Evolutionary conservation across 768 basidiomycete species (phyloP).

Genomic region (Lepiota venenata): DNA sequence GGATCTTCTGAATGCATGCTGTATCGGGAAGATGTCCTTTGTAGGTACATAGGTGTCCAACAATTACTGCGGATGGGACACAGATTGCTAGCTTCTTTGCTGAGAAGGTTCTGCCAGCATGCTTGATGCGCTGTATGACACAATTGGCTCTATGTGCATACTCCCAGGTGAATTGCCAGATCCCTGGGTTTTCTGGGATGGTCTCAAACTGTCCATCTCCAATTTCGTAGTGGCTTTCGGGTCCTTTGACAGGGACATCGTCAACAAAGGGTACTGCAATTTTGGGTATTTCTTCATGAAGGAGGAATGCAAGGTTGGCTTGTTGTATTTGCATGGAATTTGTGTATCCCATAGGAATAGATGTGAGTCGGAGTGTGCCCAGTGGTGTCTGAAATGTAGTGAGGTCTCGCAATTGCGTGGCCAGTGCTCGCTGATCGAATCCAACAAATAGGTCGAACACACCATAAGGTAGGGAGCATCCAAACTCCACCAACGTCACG

Average conservation of each 20-base stretch:
- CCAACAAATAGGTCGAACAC: conserved; percentile 29
- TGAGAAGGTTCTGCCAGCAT: conserved; percentile 33
- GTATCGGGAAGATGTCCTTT: conserved; percentile 26
- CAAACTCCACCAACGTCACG: too few species aligned
- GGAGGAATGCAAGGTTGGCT: conserved; percentile 31
- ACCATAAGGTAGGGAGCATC: too few species aligned
- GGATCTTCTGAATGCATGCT: conserved; percentile 14
- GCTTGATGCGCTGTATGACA: conserved; percentile 32
- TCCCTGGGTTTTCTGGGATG: conserved; percentile 30
- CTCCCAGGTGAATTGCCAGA: conserved; percentile 36
- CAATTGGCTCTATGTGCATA: conserved; percentile 32
- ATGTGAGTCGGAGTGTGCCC: conserved; percentile 22
- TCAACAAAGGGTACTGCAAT: conserved; percentile 34
- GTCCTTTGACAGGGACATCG: conserved; percentile 33
- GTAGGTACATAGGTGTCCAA: conserved; percentile 36
- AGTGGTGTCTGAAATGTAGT: too few species aligned
- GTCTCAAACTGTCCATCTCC: conserved; percentile 28
- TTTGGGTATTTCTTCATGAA: conserved; percentile 37
- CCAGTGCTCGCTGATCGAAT: conserved; percentile 27
- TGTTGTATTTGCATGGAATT: conserved; percentile 27
- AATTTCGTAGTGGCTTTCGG: conserved; percentile 20
- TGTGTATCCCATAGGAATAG: conserved; percentile 34
- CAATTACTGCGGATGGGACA: conserved; percentile 20
- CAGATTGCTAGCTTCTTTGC: conserved; percentile 31
- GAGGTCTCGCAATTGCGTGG: conserved; percentile 23